These are phyloP conservation scores for Ganoderma multipileum DNA, from an alignment of 1,284 basidiomycete species.

Conservation along the genomic window DNA sequence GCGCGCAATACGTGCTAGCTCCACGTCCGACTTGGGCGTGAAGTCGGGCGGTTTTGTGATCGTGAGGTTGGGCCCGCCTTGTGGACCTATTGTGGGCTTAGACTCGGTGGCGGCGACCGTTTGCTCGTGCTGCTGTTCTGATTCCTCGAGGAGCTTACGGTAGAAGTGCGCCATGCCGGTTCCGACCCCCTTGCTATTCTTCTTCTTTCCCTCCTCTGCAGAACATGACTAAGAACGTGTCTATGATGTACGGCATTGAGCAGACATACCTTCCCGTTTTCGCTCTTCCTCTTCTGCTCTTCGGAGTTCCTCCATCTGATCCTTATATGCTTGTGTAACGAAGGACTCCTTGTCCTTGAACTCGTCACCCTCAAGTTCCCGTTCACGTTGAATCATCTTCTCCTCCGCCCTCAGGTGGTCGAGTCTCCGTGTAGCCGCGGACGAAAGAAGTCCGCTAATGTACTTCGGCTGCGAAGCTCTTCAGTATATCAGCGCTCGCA, in stretches of 20 bases:
- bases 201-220: conserved; percentile 71
- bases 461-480: conserved; percentile 83
- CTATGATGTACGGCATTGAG: neutral
- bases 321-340: conserved; percentile 97
- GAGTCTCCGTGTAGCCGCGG: conserved; percentile 86
- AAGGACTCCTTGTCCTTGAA: conserved; percentile 96
- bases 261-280: conserved; percentile 76
- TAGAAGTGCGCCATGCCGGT: conserved; percentile 91
- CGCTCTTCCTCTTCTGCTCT: conserved; percentile 92
- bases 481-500: conserved; percentile 30
- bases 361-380: conserved; percentile 93
- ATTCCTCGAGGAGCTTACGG: conserved; percentile 81
- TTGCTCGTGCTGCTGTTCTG: conserved; percentile 83
- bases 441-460: conserved; percentile 82
- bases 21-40: conserved; percentile 68
- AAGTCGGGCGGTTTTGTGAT: conserved; percentile 75
- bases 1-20: conserved; percentile 71
- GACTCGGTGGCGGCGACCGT: conserved; percentile 59
- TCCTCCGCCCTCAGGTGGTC: conserved; percentile 97
- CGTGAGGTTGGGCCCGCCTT: conserved; percentile 65
- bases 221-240: neutral
- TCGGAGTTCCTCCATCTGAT: conserved; percentile 93
- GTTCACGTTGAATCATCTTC: conserved; percentile 95
- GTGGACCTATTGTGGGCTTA: conserved; percentile 67
- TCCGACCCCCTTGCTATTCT: conserved; percentile 52